Evolutionary conservation across 2,329 filamentous ascomycete species (phyloP), one percentile per base, ranked within the genome.

Genomic region (Beauveria brongniartii): DNA sequence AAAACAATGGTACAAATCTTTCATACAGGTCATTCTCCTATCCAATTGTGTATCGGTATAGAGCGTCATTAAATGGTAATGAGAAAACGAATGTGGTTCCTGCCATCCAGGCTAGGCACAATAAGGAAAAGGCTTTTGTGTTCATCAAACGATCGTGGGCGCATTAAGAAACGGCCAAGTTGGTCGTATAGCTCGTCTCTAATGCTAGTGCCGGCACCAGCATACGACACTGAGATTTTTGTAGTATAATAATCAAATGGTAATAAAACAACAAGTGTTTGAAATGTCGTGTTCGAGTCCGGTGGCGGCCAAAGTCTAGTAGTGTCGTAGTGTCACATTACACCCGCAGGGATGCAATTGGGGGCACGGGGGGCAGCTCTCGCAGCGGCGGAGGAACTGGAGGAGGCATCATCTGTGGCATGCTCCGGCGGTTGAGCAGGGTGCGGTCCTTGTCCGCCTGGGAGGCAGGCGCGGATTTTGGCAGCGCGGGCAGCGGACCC

Each of bases 381-480:
- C 77, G 78, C 12, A 74, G 82, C 26, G 82, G 82, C 5, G 82
- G 82, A 7, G 82, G 82, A 16, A 75, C 79, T 18, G 77, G 81
- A 1, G 82, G 82, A 34, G 61, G 51, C 40, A 71, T 71, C 43
- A 82, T 71, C 28, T 82, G 78, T 6, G 80, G 77, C 76, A 82
- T 77, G 69, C 81, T 83, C 60, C 77, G 74, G 28, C 79, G 73
- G 57, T 74, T 75, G 28, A 69, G 43, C 24, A 72, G 55, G 6
- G 64, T 63, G 48, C 65, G 71, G 14, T 60, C 64, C n/a, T 53
- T 57, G 5, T 70, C 68, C 1, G 63, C 59, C 55, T 66, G 65
- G 65, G 63, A 30, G 65, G 61, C 18, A 65, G 64, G 30, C 63
- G 66, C 64, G 3, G 65, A 64, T 18, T 63, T 61, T 24, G 72